Conservation (phyloP, 2,329 filamentous ascomycete genomes). For the Fonsecaea monophora region DNA sequence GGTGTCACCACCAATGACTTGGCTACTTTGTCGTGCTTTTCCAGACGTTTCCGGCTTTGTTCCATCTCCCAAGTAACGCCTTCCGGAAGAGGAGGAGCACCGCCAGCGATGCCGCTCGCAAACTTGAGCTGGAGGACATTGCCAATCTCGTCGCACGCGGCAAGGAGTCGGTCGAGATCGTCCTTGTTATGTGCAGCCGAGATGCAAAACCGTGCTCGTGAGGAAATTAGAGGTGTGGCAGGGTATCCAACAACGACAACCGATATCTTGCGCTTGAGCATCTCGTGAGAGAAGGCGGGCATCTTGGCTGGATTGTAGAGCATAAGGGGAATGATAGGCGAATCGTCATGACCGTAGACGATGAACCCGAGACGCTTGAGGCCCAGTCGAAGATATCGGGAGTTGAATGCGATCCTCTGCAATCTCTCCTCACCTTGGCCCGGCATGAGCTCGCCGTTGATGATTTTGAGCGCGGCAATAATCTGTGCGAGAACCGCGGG, state of each 20-base stretch:
- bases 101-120: conserved; percentile 92
- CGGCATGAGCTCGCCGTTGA: conserved; percentile 83
- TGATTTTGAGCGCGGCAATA: conserved; percentile 81
- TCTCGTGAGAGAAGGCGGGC: conserved; percentile 96
- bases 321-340: conserved; percentile 91
- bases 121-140: conserved; percentile 94
- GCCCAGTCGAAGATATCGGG: conserved; percentile 93
- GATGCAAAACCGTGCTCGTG: conserved; percentile 92
- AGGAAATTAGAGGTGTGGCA: conserved; percentile 92
- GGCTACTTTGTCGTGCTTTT: conserved; percentile 53
- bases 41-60: conserved; percentile 64
- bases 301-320: conserved; percentile 99
- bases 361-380: conserved; percentile 97
- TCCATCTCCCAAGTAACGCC: conserved; percentile 75
- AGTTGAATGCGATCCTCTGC: conserved; percentile 97
- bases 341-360: conserved; percentile 96
- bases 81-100: conserved; percentile 76
- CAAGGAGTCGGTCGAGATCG: conserved; percentile 86
- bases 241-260: conserved; percentile 98
- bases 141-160: conserved; percentile 87
- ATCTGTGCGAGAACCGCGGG: conserved; percentile 93
- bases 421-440: conserved; percentile 95
- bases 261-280: conserved; percentile 96
- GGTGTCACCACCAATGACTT: conserved; percentile 66
- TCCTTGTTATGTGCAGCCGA: conserved; percentile 98